Percentiles rank a stretch among this genome's conserved stretches.
These are phyloP conservation scores for Neospermospora avenae DNA, from an alignment of 2,329 filamentous ascomycete species.

Conservation along the genomic window DNA sequence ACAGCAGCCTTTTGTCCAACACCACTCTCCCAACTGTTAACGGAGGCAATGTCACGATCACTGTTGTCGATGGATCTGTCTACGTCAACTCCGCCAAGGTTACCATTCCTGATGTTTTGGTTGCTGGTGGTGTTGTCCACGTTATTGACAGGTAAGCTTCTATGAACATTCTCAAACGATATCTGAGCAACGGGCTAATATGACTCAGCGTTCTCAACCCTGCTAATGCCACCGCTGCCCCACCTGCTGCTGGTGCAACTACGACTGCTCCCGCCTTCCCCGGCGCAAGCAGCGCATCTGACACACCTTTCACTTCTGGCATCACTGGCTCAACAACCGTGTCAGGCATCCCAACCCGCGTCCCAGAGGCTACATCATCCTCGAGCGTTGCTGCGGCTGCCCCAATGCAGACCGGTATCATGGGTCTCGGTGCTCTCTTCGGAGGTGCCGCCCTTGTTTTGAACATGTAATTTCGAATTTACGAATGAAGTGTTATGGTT, in stretches of 20 bases:
- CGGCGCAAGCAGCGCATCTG: conserved; percentile 46
- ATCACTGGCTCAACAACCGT: conserved; percentile 42
- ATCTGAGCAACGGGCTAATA: not conserved
- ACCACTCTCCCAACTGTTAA: conserved; percentile 30
- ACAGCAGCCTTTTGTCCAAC: conserved; percentile 31
- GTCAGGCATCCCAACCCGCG: conserved; percentile 22
- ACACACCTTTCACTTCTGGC: conserved; percentile 53
- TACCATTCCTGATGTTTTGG: conserved; percentile 34
- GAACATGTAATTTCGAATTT: not conserved
- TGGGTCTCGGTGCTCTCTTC: conserved; percentile 46
- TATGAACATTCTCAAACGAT: not conserved
- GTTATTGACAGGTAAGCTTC: conserved; percentile 43
- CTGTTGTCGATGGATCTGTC: conserved; percentile 33
- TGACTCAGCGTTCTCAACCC: conserved; percentile 54
- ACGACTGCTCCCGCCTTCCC: conserved; percentile 52
- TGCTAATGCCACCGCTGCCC: conserved; percentile 37
- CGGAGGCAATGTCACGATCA: conserved; percentile 32
- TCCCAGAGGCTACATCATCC: conserved; percentile 21
- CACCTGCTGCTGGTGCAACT: conserved; percentile 39
- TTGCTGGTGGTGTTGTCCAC: conserved; percentile 36
- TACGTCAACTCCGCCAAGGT: conserved; percentile 41
- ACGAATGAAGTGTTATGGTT: too few relatives aligned
- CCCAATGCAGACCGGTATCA: conserved; percentile 37
- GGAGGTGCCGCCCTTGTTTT: conserved; percentile 37
- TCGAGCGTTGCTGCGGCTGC: conserved; percentile 38